Base-by-base conservation (phyloP, 139 green algal genomes). In the Chlorella vulgaris region DNA sequence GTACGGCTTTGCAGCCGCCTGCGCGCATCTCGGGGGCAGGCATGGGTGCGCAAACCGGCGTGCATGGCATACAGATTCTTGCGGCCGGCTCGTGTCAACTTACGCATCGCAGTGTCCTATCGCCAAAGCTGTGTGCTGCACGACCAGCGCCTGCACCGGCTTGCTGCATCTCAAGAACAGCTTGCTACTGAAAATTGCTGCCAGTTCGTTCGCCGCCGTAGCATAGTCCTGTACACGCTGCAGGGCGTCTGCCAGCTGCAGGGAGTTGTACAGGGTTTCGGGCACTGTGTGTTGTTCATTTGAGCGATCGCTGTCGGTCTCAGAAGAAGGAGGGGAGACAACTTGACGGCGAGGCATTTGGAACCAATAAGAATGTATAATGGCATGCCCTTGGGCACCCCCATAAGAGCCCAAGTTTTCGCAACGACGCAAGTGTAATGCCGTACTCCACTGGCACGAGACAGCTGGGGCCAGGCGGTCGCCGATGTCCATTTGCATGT, bases 1-100 rank as follows among this genome's bases (percentile, higher is more conserved):
- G 60, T 5, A 2, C 76, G 63, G 76, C 65, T 51, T 24, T 67
- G 63, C 76, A 76, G 31, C 7, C 76, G 76, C 28, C 76, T 82
- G 76, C 76, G n/a, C 36, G 38, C n/a, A n/a, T n/a, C n/a, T n/a
- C n/a, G n/a, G n/a, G n/a, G n/a, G n/a, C n/a, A n/a, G n/a, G n/a
- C n/a, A n/a, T n/a, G n/a, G n/a, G n/a, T n/a, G n/a, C n/a, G 47
- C 13, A 10, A 10, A 58, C 13, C 47, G 47, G 47, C 47, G 15
- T 58, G 47, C 47, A 10, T 58, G 47, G 47, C 47, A 58, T 58
- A 15, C 47, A 10, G 47, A 10, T 24, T 24, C 10, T 24, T 58
- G 47, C 47, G 47, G 47, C 47, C 47, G 13, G 15, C 15, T 15
- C 47, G 26, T 4, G 4, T 38, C 42, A 43, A 42, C 73, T 68